Percentiles rank a stretch among this genome's conserved stretches.
These are phyloP conservation scores for Ganoderma resinaceum DNA, from an alignment of 1,284 basidiomycete species.

Conservation along the genomic window DNA sequence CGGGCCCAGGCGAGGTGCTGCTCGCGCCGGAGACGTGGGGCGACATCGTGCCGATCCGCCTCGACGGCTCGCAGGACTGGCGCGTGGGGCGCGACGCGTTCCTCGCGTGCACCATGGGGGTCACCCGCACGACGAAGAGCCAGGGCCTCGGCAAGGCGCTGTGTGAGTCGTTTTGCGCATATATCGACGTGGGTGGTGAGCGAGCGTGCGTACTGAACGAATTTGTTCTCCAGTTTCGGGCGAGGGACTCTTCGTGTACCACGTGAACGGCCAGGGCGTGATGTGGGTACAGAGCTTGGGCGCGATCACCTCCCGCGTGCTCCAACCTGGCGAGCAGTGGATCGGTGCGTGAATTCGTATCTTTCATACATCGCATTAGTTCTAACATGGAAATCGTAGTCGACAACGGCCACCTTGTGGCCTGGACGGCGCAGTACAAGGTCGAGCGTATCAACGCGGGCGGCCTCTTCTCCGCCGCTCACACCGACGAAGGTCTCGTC, in stretches of 20 bases:
- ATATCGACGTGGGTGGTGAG: too few relatives aligned
- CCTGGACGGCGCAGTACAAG: constrained; percentile 43
- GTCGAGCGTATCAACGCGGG: constrained; percentile 43
- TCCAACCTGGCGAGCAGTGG: constrained; percentile 43
- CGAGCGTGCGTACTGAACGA: background rate
- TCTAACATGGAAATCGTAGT: constrained; percentile 24
- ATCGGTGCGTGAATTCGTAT: constrained; percentile 33
- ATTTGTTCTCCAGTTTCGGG: constrained; percentile 39
- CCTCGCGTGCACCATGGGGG: constrained; percentile 39
- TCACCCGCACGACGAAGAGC: constrained; percentile 36
- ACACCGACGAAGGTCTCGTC: constrained; percentile 43
- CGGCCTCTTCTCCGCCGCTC: constrained; percentile 37
- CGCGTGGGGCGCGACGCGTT: constrained; percentile 41
- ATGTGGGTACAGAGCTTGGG: constrained; percentile 43
- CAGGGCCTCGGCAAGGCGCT: constrained; percentile 41
- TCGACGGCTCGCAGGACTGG: constrained; percentile 40
- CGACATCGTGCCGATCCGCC: constrained; percentile 40
- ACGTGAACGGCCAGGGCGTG: constrained; percentile 38
- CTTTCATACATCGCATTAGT: background rate
- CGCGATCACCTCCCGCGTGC: constrained; percentile 39
- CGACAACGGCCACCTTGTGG: constrained; percentile 43
- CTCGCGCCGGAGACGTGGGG: constrained; percentile 45
- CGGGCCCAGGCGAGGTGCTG: constrained; percentile 42
- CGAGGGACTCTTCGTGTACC: constrained; percentile 41
- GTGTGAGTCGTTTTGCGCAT: constrained; percentile 32